These are phyloP conservation scores for Aspergillus flavus DNA, from an alignment of 2,329 filamentous ascomycete genomes.

Conservation along the genomic window DNA sequence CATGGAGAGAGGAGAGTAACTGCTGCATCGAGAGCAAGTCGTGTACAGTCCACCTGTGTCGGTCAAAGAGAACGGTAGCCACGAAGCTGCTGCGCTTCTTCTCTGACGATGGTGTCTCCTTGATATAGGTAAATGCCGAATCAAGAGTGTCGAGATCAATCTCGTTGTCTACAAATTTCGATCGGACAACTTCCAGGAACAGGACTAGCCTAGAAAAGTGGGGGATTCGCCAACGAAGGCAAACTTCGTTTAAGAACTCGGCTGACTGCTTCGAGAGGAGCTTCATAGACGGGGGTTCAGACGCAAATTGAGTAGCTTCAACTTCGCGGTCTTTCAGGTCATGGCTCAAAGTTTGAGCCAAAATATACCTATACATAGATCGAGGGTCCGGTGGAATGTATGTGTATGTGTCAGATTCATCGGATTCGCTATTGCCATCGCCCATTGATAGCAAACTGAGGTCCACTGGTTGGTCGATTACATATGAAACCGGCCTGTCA, in stretches of 20 bases:
- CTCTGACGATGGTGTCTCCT: conserved; percentile 67
- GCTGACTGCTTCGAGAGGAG: conserved; percentile 73
- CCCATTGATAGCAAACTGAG: conserved; percentile 63
- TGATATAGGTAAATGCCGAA: conserved; percentile 78
- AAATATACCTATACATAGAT: conserved; percentile 78
- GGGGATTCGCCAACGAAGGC: conserved; percentile 85
- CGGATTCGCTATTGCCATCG: conserved; percentile 46
- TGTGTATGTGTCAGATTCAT: conserved; percentile 67
- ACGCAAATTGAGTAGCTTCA: conserved; percentile 51
- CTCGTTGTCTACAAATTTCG: conserved; percentile 83
- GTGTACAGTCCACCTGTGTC: conserved; percentile 68
- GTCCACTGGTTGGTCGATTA: conserved; percentile 67
- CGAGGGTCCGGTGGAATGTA: conserved; percentile 87
- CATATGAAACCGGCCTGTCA: conserved; percentile 54
- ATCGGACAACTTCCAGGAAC: conserved; percentile 80
- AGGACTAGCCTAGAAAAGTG: conserved; percentile 77
- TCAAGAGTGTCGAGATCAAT: conserved; percentile 81
- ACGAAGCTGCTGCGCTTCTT: conserved; percentile 56
- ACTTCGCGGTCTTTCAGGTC: conserved; percentile 60
- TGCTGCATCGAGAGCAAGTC: conserved; percentile 74
- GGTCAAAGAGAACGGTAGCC: conserved; percentile 55
- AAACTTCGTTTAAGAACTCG: conserved; percentile 83
- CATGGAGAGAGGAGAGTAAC: conserved; percentile 73
- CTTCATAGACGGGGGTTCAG: conserved; percentile 54
- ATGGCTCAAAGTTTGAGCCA: conserved; percentile 72